A percentile compares a stretch with the other conserved stretches of the same genome.
phyloP scores from a whole-genome alignment of 192 early-diverging fungal species.

The Coemansia sp. region DNA sequence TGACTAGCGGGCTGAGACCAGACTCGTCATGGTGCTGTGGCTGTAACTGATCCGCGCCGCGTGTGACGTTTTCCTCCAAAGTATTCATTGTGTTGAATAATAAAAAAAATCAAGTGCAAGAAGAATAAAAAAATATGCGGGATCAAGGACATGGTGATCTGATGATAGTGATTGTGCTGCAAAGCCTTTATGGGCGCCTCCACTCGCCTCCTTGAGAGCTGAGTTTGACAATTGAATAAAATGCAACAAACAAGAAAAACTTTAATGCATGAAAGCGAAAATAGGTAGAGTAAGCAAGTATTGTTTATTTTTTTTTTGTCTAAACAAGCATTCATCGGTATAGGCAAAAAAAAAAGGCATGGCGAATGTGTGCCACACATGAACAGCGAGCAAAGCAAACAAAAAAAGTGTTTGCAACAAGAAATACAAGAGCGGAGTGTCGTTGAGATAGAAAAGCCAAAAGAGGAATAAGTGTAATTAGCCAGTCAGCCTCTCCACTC shows the following conservation, averaged over 20 bases:
- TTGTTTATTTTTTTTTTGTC: background rate
- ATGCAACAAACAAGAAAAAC: background rate
- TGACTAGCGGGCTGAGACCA: slow-evolving; percentile 25
- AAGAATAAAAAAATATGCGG: background rate
- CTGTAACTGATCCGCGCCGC: background rate
- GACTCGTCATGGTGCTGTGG: slow-evolving; percentile 1
- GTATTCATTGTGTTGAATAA: background rate
- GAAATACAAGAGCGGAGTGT: background rate
- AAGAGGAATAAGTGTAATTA: background rate
- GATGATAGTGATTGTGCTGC: background rate
- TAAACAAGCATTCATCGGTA: background rate
- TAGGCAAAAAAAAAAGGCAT: no score
- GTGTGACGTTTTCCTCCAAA: background rate
- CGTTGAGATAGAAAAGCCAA: background rate
- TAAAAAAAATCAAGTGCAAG: background rate
- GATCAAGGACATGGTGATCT: background rate
- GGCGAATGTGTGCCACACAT: no score
- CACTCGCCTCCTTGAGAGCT: background rate
- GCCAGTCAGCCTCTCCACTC: slow-evolving; percentile 5
- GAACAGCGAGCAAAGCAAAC: no score
- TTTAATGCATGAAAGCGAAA: background rate
- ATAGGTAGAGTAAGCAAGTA: background rate
- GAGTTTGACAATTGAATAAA: background rate
- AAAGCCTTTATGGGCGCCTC: background rate
- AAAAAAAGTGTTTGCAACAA: background rate